Percentiles rank a stretch among this genome's conserved stretches.
Conservation (phyloP, 163 green algal genomes). For the Volvox carteri region DNA sequence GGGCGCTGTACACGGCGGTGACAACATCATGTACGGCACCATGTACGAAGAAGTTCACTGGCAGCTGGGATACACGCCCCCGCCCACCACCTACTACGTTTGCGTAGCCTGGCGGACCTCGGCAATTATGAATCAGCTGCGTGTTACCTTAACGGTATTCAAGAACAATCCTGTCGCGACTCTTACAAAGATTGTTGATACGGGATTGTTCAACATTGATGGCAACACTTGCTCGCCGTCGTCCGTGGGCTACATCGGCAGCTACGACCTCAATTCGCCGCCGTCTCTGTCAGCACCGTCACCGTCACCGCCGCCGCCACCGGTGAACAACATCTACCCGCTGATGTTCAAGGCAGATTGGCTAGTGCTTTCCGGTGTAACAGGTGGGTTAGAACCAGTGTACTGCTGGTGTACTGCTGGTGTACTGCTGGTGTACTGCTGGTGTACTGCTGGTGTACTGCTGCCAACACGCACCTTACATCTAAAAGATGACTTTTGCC, state of each 20-base stretch:
- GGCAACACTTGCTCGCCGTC: not conserved
- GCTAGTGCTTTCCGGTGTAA: not conserved
- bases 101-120: not conserved
- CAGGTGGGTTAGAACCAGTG: not conserved
- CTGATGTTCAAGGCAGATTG: not conserved
- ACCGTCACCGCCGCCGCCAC: not conserved
- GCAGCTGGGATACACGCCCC: not conserved
- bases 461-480: not conserved
- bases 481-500: not conserved
- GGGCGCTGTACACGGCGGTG: not conserved
- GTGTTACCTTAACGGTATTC: conserved; percentile 4
- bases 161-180: not conserved
- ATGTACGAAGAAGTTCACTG: conserved; percentile 18
- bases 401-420: not conserved
- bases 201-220: not conserved
- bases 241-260: not conserved
- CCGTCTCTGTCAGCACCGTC: not conserved
- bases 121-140: not conserved
- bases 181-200: not conserved
- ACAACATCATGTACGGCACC: conserved; percentile 7
- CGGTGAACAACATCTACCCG: not conserved
- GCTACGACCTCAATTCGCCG: not conserved
- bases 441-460: not conserved
- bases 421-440: not conserved
- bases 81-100: not conserved